Percentiles rank a stretch among this genome's conserved stretches.
Conservation (phyloP, 352 stramenopile species). For the Globisporangium megalacanthum region DNA sequence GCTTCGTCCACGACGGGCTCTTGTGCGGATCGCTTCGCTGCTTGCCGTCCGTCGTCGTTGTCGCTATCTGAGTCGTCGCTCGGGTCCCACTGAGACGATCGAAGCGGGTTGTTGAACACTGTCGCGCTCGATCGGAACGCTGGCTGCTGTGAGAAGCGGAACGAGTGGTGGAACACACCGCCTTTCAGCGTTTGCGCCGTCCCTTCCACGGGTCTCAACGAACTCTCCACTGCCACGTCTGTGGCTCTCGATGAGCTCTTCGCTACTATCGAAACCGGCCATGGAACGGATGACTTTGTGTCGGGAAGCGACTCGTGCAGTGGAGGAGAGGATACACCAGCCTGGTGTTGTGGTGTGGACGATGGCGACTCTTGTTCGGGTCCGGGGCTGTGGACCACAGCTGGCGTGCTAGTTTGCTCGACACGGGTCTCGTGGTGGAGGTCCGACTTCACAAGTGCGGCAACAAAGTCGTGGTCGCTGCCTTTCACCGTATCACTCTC, state of each 20-base stretch:
- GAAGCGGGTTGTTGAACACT: constrained; percentile 33
- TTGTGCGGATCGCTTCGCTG: not conserved
- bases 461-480: no score
- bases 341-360: no score
- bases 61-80: constrained; percentile 47
- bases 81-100: constrained; percentile 31
- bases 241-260: not conserved
- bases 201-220: not conserved
- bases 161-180: constrained; percentile 10
- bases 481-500: no score
- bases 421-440: no score
- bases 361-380: no score
- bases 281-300: not conserved
- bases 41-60: constrained; percentile 1
- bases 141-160: constrained; percentile 44
- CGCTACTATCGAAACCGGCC: not conserved
- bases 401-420: no score
- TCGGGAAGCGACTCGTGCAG: not conserved
- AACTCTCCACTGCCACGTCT: no score
- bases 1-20: not conserved
- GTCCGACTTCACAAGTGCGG: no score
- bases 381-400: no score
- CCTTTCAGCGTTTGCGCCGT: not conserved
- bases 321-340: not conserved
- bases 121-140: constrained; percentile 28